Percentiles rank a stretch among this genome's conserved stretches.
Evolutionary conservation across 2,329 filamentous ascomycete species (phyloP).

Genomic region (Fusarium vanettenii): DNA sequence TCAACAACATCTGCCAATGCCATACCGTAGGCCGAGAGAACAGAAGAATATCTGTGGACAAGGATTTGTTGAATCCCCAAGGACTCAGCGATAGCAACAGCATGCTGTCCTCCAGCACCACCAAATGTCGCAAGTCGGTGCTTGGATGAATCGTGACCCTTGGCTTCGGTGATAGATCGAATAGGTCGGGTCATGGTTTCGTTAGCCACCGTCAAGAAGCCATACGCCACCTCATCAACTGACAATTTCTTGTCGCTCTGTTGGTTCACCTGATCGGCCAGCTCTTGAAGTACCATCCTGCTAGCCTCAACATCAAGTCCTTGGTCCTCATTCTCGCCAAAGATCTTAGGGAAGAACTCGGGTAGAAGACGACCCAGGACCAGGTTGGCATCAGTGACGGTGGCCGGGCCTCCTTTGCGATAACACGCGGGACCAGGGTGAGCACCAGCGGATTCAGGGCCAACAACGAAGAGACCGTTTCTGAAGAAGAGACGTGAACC

Average conservation of each 20-base stretch:
- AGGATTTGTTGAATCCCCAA: slow-evolving; percentile 88
- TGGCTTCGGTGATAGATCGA: slow-evolving; percentile 88
- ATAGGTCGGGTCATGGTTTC: slow-evolving; percentile 94
- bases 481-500: slow-evolving; percentile 87
- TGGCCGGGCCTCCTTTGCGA: slow-evolving; percentile 86
- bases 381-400: slow-evolving; percentile 93
- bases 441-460: slow-evolving; percentile 88
- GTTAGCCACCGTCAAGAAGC: slow-evolving; percentile 90
- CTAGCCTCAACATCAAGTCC: slow-evolving; percentile 82
- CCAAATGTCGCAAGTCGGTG: slow-evolving; percentile 94
- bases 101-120: slow-evolving; percentile 91
- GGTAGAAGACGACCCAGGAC: slow-evolving; percentile 86
- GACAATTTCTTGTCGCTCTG: slow-evolving; percentile 80
- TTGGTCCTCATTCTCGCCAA: slow-evolving; percentile 88
- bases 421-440: slow-evolving; percentile 94
- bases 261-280: slow-evolving; percentile 81
- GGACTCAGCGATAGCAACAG: slow-evolving; percentile 88
- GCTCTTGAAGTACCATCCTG: slow-evolving; percentile 77
- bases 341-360: slow-evolving; percentile 95
- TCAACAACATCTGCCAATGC: slow-evolving; percentile 93
- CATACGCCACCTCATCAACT: slow-evolving; percentile 86
- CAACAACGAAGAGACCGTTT: slow-evolving; percentile 91
- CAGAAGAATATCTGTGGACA: slow-evolving; percentile 87
- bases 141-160: slow-evolving; percentile 90
- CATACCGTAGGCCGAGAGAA: slow-evolving; percentile 93